A percentile compares a stretch with the other conserved stretches of the same genome.
Evolutionary conservation across 192 early-diverging fungal genomes (phyloP).

Genomic region (Linnemannia zychae): DNA sequence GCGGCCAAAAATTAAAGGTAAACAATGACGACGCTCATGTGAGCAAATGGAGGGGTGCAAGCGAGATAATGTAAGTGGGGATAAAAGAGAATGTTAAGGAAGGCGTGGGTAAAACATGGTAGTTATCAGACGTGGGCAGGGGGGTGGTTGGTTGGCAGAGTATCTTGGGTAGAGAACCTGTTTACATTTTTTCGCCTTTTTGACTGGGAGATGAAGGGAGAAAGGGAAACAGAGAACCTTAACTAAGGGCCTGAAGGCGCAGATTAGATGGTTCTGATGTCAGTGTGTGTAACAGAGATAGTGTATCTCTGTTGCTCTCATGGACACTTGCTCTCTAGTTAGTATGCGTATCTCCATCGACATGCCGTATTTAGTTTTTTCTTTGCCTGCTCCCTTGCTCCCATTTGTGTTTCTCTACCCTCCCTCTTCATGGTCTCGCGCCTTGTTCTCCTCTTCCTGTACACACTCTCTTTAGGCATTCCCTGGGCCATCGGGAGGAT

Average conservation of each 20-base stretch:
- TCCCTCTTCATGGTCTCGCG: not conserved
- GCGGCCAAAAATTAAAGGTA: not conserved
- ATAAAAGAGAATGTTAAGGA: not conserved
- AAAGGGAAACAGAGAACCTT: not conserved
- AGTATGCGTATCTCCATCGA: too few species aligned
- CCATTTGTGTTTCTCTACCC: not conserved
- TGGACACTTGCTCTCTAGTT: not conserved
- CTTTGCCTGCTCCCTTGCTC: not conserved
- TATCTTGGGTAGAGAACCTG: not conserved
- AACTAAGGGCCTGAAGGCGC: not conserved
- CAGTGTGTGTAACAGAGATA: constrained; percentile 5
- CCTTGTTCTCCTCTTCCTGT: not conserved
- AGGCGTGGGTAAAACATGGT: not conserved
- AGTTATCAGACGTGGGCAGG: not conserved
- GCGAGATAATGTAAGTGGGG: not conserved
- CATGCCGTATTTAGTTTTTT: too few species aligned
- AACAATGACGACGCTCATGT: not conserved
- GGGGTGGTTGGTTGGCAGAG: not conserved
- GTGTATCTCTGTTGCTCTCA: not conserved
- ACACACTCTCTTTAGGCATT: not conserved
- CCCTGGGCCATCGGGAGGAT: not conserved
- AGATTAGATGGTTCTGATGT: constrained; percentile 5
- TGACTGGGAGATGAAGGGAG: not conserved
- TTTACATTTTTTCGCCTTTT: not conserved
- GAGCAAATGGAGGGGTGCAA: not conserved